These are phyloP conservation scores for Scenedesmus sp. DNA, from an alignment of 163 green algal genomes.

Conservation along the genomic window DNA sequence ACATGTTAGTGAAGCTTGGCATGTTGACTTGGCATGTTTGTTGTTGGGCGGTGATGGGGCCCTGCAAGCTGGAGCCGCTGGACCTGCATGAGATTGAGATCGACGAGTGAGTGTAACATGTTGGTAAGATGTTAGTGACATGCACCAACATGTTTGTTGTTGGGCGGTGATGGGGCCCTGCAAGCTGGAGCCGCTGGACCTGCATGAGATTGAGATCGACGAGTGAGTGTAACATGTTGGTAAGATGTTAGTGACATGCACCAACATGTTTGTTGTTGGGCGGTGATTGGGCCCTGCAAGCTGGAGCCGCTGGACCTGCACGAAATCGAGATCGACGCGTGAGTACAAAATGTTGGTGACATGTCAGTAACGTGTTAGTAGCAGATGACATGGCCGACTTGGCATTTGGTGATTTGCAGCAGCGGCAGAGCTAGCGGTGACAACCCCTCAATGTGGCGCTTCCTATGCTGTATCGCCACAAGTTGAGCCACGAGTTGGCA, in stretches of 20 bases:
- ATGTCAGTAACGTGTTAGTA: not conserved
- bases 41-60: not conserved
- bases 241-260: not conserved
- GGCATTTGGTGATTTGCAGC: too few relatives aligned
- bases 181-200: slow-evolving; percentile 40
- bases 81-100: slow-evolving; percentile 51
- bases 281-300: slow-evolving; percentile 29
- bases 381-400: too few relatives aligned
- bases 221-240: slow-evolving; percentile 13
- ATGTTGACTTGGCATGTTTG: too few relatives aligned
- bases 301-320: slow-evolving; percentile 32
- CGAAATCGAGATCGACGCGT: slow-evolving; percentile 55
- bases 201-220: slow-evolving; percentile 51
- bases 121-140: not conserved
- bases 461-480: too few relatives aligned
- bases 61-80: slow-evolving; percentile 47
- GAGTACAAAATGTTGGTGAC: not conserved
- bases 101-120: slow-evolving; percentile 42
- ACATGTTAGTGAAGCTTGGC: too few relatives aligned
- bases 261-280: too few relatives aligned
- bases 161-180: slow-evolving; percentile 16
- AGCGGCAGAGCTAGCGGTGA: too few relatives aligned
- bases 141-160: too few relatives aligned
- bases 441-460: too few relatives aligned
- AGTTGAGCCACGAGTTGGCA: too few relatives aligned